Evolutionary conservation across 2,329 filamentous ascomycete species (phyloP).

Genomic region (Arthrobotrys iridis): DNA sequence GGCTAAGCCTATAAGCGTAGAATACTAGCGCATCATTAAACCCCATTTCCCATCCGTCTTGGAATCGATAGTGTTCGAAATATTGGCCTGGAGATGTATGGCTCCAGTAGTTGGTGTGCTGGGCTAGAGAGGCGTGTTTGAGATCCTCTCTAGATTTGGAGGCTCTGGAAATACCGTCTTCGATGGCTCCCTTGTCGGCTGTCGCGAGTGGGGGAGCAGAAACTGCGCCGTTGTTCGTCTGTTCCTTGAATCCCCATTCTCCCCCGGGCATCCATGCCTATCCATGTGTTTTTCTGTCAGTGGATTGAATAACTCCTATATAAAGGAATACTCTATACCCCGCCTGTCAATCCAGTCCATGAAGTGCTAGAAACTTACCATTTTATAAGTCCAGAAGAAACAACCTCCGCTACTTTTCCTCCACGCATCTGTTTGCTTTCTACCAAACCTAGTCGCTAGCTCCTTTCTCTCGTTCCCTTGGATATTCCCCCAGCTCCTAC

Average conservation of each 20-base stretch:
- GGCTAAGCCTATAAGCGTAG: conserved; percentile 60
- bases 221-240: conserved; percentile 63
- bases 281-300: conserved; percentile 5
- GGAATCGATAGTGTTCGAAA: conserved; percentile 68
- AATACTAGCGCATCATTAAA: conserved; percentile 68
- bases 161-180: conserved; percentile 60
- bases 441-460: conserved; percentile 65
- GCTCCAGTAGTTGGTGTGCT: conserved; percentile 67
- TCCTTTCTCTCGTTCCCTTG: conserved; percentile 63
- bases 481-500: conserved; percentile 66
- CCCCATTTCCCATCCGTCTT: conserved; percentile 68
- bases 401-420: conserved; percentile 66
- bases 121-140: conserved; percentile 61
- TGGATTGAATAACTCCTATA: background rate
- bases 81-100: conserved; percentile 62
- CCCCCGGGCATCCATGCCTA: conserved; percentile 69
- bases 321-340: conserved; percentile 13
- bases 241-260: conserved; percentile 70
- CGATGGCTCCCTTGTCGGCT: conserved; percentile 61
- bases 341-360: background rate
- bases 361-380: conserved; percentile 59
- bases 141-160: conserved; percentile 61
- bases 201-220: conserved; percentile 60
- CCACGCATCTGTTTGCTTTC: conserved; percentile 65
- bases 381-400: conserved; percentile 72